Evolutionary conservation across 73 alveolate genomes (phyloP), one percentile per base, ranked within the genome.

Genomic region (Breviolum minutum): DNA sequence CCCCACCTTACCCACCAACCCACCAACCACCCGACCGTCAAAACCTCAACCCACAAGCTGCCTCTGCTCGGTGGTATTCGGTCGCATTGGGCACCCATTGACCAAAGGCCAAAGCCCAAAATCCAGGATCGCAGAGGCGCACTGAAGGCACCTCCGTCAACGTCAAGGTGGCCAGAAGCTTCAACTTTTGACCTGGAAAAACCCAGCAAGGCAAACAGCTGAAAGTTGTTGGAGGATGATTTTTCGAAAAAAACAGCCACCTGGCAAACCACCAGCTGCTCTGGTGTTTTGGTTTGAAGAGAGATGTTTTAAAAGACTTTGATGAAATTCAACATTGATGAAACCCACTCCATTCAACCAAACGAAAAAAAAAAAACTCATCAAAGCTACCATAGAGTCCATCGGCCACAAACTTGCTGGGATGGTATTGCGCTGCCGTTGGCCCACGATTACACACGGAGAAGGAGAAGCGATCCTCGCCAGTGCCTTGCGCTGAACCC

Each of bases 61-160:
- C 90, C 90, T 82, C 90, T 10, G 90, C 90, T 5, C 90, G 90
- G 62, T 82, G 90, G 29, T 82, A 82, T 32, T 82, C 90, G n/a
- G 90, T 82, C 71, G 90, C 90, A 14, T 48, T 48, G 90, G 90
- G 90, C 71, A 82, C 90, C 90, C 90, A 82, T 32, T 82, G 90
- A 22, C 71, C 90, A 48, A 82, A 82, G 70, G 90, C 90, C 90
- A 82, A 9, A 3, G 90, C 90, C 90, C 90, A 82, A 20, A 82
- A 82, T 68, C 90, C 90, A 29, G 90, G 90, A 32, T 82, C 90
- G 90, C 90, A 82, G 69, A 48, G 40, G 32, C 70, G 69, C 17
- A 30, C 32, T 7, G 17, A 14, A 11, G 68, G 90, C 90, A 82
- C 90, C 54, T 79, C 64, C 71, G 13, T 7, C 29, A 82, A 19